Base-by-base conservation (phyloP, 2,329 filamentous ascomycete genomes). In the Orbilia oligospora region DNA sequence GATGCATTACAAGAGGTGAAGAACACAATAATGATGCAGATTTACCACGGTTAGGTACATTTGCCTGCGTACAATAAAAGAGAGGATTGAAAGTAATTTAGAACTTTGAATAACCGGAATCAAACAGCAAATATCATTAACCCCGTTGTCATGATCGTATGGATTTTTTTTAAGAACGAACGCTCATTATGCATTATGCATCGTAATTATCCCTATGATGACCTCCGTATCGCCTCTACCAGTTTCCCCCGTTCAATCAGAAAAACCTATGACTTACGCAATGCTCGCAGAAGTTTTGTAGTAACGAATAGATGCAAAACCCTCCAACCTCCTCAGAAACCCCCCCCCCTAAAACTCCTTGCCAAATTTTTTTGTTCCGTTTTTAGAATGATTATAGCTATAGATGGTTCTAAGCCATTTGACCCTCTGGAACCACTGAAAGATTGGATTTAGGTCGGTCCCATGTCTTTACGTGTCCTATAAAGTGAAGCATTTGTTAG, bases 391-490 rank as follows among this genome's bases (percentile, higher is more conserved):
- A 8, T 41, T 27, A 44, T 24, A 9, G 53, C n/a, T n/a, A n/a
- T n/a, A n/a, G n/a, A n/a, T 4, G 18, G 0, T 41, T 22, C 16
- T 61, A 61, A 27, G 56, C 56, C 56, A 27, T 61, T 27, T 38
- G 16, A 8, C 51, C 65, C 27, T 77, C 73, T 18, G 73, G 73
- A 6, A 77, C 73, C 5, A 77, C 67, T 5, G 73, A 77, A 61
- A 77, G 73, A n/a, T 20, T 46, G 10, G 73, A 63, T 48, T 77
- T 71, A 5, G 91, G 92, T 79, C 92, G 88, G 81, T 90, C 88
- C 91, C 91, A 94, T 36, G 91, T 93, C 78, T 90, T 89, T 80
- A 94, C 88, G 83, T 94, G 92, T 44, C 92, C 91, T 93, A 65
- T 48, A 20, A 33, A 70, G 30, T n/a, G 27, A 38, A 4, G 5